Evolutionary conservation across 139 green algal species (phyloP).

Genomic region (Yamagishiella unicocca): DNA sequence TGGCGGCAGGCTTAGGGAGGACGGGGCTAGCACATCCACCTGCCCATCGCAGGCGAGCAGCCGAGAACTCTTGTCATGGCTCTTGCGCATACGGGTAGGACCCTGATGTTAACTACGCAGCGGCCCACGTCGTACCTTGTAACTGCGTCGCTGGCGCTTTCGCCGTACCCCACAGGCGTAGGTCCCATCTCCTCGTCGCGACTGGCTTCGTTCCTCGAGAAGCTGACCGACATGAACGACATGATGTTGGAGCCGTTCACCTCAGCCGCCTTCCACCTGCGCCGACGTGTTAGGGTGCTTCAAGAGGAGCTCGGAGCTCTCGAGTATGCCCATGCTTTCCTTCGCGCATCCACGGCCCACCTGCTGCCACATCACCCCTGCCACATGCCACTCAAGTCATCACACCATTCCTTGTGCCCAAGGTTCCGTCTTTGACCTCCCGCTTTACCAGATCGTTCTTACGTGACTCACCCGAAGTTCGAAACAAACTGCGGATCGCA

Average conservation of each 20-base stretch:
- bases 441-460: neutral
- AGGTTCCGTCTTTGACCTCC: neutral
- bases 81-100: too few species aligned
- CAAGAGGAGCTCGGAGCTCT: neutral
- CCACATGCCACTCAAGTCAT: neutral
- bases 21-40: neutral
- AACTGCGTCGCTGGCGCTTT: neutral
- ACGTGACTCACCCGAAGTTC: neutral
- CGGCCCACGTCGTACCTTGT: neutral
- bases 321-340: neutral
- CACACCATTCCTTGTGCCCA: neutral
- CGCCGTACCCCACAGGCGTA: neutral
- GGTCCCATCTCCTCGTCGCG: neutral
- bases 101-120: neutral
- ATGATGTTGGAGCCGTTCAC: slow-evolving; percentile 2
- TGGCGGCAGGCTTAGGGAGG: neutral
- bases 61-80: neutral
- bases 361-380: neutral
- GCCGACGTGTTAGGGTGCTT: neutral
- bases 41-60: too few species aligned
- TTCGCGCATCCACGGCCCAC: neutral
- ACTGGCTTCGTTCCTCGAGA: too few species aligned
- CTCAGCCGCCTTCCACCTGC: slow-evolving; percentile 17
- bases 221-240: neutral
- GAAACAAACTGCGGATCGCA: slow-evolving; percentile 32